These are phyloP conservation scores for Lepraria neglecta DNA, from an alignment of 495 filamentous ascomycete species.

Conservation along the genomic window DNA sequence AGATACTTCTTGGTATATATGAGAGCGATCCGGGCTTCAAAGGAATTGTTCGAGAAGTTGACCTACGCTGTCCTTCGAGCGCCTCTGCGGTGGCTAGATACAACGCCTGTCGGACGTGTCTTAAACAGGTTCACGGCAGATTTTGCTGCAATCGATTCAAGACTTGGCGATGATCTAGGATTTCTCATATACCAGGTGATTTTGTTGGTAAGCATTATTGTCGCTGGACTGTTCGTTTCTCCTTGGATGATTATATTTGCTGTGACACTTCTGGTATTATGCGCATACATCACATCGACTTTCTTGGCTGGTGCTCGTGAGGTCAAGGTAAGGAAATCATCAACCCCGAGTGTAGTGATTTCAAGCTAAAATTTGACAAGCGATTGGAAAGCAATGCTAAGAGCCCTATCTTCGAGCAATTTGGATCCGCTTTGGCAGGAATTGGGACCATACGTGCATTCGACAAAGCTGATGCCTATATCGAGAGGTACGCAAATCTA, in stretches of 20 bases:
- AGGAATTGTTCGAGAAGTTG: conserved; percentile 57
- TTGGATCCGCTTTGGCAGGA: conserved; percentile 56
- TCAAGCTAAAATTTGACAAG: neutral
- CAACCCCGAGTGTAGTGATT: neutral
- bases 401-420: conserved; percentile 66
- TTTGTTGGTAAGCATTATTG: conserved; percentile 51
- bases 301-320: conserved; percentile 69
- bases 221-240: conserved; percentile 57
- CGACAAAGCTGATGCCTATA: conserved; percentile 52
- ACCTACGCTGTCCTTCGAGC: conserved; percentile 60
- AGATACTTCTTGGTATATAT: conserved; percentile 54
- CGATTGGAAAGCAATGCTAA: conserved; percentile 61
- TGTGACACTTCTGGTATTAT: conserved; percentile 43
- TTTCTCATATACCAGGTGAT: conserved; percentile 48
- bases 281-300: conserved; percentile 47
- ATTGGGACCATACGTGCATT: conserved; percentile 65
- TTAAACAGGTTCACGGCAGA: conserved; percentile 77
- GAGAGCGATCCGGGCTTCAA: conserved; percentile 57
- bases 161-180: conserved; percentile 52
- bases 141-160: conserved; percentile 64
- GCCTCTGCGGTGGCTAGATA: conserved; percentile 73
- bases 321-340: conserved; percentile 41
- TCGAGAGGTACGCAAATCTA: conserved; percentile 34
- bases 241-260: conserved; percentile 55
- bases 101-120: conserved; percentile 69